Percentiles rank a stretch among this genome's conserved stretches.
phyloP scores from a whole-genome alignment of 495 filamentous ascomycete species.

The Xylaria venustula region DNA sequence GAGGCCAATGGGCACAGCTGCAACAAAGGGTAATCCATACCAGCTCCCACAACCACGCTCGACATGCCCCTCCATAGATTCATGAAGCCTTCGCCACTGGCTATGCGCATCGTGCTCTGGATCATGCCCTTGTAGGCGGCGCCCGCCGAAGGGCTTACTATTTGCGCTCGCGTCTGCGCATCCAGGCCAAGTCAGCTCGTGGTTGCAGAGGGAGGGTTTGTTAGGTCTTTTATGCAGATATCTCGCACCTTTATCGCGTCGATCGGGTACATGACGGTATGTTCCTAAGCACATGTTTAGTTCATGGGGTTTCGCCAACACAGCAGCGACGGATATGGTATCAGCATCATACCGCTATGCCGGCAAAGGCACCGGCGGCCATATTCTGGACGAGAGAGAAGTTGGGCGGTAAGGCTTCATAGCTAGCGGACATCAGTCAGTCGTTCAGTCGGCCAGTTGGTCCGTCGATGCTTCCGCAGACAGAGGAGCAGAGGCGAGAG shows the following conservation, averaged over 20 bases:
- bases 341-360: slow-evolving; percentile 71
- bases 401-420: slow-evolving; percentile 59
- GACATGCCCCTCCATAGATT: slow-evolving; percentile 96
- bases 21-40: slow-evolving; percentile 48
- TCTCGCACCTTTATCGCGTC: slow-evolving; percentile 89
- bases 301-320: background rate
- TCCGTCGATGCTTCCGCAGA: background rate
- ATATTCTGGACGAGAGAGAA: slow-evolving; percentile 71
- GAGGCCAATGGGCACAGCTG: background rate
- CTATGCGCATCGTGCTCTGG: slow-evolving; percentile 88
- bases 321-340: slow-evolving; percentile 2
- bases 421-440: slow-evolving; percentile 36
- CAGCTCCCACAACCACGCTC: slow-evolving; percentile 92
- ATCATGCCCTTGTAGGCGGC: slow-evolving; percentile 88
- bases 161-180: slow-evolving; percentile 90
- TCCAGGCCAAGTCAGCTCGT: slow-evolving; percentile 18
- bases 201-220: slow-evolving; percentile 2
- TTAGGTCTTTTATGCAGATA: slow-evolving; percentile 8
- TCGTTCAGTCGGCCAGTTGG: slow-evolving; percentile 21
- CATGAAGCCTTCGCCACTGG: slow-evolving; percentile 80
- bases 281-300: slow-evolving; percentile 54
- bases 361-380: slow-evolving; percentile 92
- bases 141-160: slow-evolving; percentile 81
- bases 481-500: background rate
- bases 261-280: slow-evolving; percentile 97